These are phyloP conservation scores for Lactarius sp. DNA, from an alignment of 768 basidiomycete species.

Conservation along the genomic window DNA sequence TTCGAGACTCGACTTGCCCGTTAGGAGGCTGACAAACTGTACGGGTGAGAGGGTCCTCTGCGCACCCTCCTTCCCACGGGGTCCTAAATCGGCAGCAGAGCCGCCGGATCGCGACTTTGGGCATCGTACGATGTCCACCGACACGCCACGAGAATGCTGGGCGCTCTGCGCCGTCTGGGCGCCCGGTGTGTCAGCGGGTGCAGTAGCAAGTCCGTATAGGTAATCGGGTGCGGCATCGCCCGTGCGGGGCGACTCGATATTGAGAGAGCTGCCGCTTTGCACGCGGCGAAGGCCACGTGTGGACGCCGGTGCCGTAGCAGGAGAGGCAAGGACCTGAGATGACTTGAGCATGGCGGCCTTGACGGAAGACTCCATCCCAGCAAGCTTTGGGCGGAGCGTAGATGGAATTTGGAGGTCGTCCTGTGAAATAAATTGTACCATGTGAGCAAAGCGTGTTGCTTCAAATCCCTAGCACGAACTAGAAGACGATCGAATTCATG, in stretches of 20 bases:
- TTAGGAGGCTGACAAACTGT: constrained; percentile 62
- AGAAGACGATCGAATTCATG: constrained; percentile 78
- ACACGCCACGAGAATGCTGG: constrained; percentile 54
- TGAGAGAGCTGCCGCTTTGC: constrained; percentile 68
- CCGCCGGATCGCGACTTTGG: constrained; percentile 50
- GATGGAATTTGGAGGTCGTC: constrained; percentile 87
- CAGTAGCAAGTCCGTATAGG: constrained; percentile 1
- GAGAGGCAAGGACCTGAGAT: constrained; percentile 46
- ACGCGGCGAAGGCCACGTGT: constrained; percentile 61
- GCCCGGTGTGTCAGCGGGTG: background rate
- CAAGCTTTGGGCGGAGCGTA: constrained; percentile 70
- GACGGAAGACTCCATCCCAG: constrained; percentile 75
- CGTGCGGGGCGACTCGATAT: constrained; percentile 43
- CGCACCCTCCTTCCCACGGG: constrained; percentile 45
- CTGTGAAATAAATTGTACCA: constrained; percentile 35
- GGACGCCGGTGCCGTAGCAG: constrained; percentile 37
- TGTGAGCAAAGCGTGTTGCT: background rate
- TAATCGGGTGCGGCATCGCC: constrained; percentile 14
- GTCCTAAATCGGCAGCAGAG: constrained; percentile 30
- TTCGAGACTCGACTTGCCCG: constrained; percentile 61
- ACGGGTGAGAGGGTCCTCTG: constrained; percentile 56
- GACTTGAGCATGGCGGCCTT: constrained; percentile 92
- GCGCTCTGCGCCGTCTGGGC: background rate
- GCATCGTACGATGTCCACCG: constrained; percentile 48
- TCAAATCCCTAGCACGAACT: constrained; percentile 40